A percentile compares a stretch with the other conserved stretches of the same genome.
Evolutionary conservation across 1,284 basidiomycete genomes (phyloP).

Genomic region (Tausonia pullulans): DNA sequence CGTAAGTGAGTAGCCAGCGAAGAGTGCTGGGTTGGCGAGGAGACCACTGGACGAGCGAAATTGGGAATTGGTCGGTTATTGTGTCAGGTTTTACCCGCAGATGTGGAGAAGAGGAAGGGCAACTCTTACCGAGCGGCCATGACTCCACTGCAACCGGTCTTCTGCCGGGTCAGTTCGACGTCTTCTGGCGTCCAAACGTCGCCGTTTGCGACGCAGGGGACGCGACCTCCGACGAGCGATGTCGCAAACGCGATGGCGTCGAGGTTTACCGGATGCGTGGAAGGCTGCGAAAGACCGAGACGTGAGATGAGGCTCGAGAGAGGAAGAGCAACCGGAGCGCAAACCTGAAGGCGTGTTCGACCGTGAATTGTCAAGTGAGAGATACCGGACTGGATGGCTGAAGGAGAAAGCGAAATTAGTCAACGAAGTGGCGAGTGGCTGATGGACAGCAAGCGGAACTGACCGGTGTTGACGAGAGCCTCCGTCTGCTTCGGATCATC

Average conservation of each 20-base stretch:
- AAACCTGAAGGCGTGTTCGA: conserved; percentile 42
- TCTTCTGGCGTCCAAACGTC: conserved; percentile 45
- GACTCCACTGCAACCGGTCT: conserved; percentile 42
- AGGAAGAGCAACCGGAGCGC: neutral
- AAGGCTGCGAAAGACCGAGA: conserved; percentile 23
- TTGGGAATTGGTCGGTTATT: too few relatives aligned
- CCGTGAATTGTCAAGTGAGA: conserved; percentile 47
- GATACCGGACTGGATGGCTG: conserved; percentile 29
- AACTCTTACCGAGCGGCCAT: conserved; percentile 40
- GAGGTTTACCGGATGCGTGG: conserved; percentile 42
- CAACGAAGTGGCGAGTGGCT: neutral
- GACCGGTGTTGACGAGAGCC: conserved; percentile 39
- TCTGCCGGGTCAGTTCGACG: conserved; percentile 36
- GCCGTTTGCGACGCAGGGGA: conserved; percentile 47
- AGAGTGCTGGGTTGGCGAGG: conserved; percentile 43
- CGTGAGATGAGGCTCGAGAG: neutral
- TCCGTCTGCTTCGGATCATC: conserved; percentile 36
- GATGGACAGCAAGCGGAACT: neutral
- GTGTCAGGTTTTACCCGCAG: too few relatives aligned
- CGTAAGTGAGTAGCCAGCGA: neutral
- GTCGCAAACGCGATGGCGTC: conserved; percentile 44
- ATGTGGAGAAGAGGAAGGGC: too few relatives aligned
- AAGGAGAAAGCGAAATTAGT: neutral
- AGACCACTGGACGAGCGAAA: conserved; percentile 34
- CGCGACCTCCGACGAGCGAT: conserved; percentile 36